phyloP scores from a whole-genome alignment of 1,284 basidiomycete species.

The Melanopsichium pennsylvanicum region DNA sequence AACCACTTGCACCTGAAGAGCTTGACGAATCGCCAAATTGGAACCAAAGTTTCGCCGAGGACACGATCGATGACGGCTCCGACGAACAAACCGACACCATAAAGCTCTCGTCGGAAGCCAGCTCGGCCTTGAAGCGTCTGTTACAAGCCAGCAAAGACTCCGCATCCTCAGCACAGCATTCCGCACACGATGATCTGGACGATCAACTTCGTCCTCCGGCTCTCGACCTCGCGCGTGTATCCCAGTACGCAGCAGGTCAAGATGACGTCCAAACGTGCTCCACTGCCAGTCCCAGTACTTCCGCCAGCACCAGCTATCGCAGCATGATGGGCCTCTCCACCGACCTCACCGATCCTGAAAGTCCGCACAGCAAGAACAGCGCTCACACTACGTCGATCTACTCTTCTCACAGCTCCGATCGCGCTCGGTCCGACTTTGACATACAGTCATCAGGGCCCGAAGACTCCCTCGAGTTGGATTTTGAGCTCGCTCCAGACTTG shows the following conservation, averaged over 20 bases:
- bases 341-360: slow-evolving; percentile 49
- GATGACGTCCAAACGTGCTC: slow-evolving; percentile 7
- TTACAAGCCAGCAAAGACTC: slow-evolving; percentile 31
- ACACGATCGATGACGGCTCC: slow-evolving; percentile 11
- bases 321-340: slow-evolving; percentile 48
- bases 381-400: slow-evolving; percentile 5
- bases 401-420: slow-evolving; percentile 23
- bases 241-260: slow-evolving; percentile 4
- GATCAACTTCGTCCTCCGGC: slow-evolving; percentile 25
- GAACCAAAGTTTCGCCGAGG: slow-evolving; percentile 17
- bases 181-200: slow-evolving; percentile 7
- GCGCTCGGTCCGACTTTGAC: slow-evolving; percentile 31
- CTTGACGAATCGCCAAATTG: slow-evolving; percentile 15
- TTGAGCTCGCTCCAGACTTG: slow-evolving; percentile 45
- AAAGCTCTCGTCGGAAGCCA: slow-evolving; percentile 36
- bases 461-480: slow-evolving; percentile 37
- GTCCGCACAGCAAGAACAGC: slow-evolving; percentile 28
- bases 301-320: slow-evolving; percentile 44
- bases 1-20: background rate
- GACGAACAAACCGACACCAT: slow-evolving; percentile 49
- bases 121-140: slow-evolving; percentile 34
- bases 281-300: slow-evolving; percentile 36
- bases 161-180: background rate
- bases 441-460: slow-evolving; percentile 17
- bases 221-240: slow-evolving; percentile 13